Evolutionary conservation across 2,329 filamentous ascomycete genomes (phyloP), one percentile per base, ranked within the genome.

Genomic region (Cylindrodendrum hubeiense): DNA sequence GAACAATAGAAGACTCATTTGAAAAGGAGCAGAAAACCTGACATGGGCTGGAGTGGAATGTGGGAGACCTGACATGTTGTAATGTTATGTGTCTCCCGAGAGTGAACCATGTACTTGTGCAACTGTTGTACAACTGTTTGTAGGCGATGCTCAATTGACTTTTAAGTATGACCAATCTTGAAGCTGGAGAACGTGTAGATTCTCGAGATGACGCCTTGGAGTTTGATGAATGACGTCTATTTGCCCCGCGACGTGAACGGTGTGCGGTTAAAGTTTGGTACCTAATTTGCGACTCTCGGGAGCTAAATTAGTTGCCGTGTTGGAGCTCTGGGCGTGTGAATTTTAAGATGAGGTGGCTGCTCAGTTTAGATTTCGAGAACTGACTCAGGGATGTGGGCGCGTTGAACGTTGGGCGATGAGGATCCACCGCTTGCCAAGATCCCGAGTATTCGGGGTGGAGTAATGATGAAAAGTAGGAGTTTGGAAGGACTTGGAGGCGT

Each of bases 1-100:
- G 37, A 59, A 50, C 63, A 60, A 66, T 66, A 66, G 64, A 66
- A 52, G 39, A 47, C 26, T 63, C 49, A 41, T 56, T 63, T 66
- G 60, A 52, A 54, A 59, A 44, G 55, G 47, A 66, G 60, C 64
- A 60, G 50, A 50, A 33, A 52, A 41, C 51, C n/a, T 34, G 56
- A 53, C 49, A 13, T 49, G 51, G 57, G 59, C 33, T 39, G 41
- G 33, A 54, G 34, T 24, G 56, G 63, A 34, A 57, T n/a, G 50
- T 39, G 44, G 44, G 46, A 63, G 19, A 24, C 24, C 51, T 34
- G 60, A 39, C 30, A 47, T 49, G 47, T 56, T 47, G 60, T 28
- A 51, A 24, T 43, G 55, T 55, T 64, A 53, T 43, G n/a, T 50
- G 30, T 53, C 51, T 57, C 34, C 55, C 12, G 30, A 43, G 39